Evolutionary conservation across 495 filamentous ascomycete genomes (phyloP), one percentile per base, ranked within the genome.

Genomic region (Mytilinidion resinicola): DNA sequence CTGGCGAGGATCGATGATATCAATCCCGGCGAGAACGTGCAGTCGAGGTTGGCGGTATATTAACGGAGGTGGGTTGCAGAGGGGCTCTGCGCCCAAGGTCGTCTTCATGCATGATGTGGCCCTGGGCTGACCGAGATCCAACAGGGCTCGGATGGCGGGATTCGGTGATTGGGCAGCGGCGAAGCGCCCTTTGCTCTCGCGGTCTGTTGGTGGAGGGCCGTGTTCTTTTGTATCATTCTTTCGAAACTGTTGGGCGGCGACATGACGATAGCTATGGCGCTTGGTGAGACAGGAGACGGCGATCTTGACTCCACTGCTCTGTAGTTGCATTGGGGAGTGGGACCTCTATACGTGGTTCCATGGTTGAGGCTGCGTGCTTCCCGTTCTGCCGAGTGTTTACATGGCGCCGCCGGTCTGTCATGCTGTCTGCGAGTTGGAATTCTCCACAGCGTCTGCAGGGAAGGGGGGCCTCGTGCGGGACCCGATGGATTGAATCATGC

Each of bases 31-130:
- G 25, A 6, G 25, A 30, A 30, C 25, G 25, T 30, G 2, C 25
- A n/a, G 25, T 30, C 25, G 25, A 6, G 2, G 25, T 30, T 30
- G 6, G 25, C 6, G 25, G 25, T 30, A 11, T 49, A 49, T 25
- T 49, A 49, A 25, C 25, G 46, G 46, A 33, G 46, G 15, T 30
- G 15, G 17, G 6, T 14, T 49, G 46, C 46, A 49, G 46, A 49
- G 46, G 46, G 46, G 46, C 46, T 49, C 46, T 49, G 46, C 46
- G 21, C 46, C 14, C 15, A 9, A 20, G 42, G 44, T n/a, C 44
- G 15, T 15, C 44, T 48, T 21, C 44, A n/a, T 21, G 25, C 25
- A 30, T 30, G 25, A 2, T 4, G 4, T 4, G 4, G 44, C 44
- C 46, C 46, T 42, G 12, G 39, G 12, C 14, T 49, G 46, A 12